Base-by-base conservation (phyloP, 1,139 yeast species). In the Debaryomyces subglobosus region DNA sequence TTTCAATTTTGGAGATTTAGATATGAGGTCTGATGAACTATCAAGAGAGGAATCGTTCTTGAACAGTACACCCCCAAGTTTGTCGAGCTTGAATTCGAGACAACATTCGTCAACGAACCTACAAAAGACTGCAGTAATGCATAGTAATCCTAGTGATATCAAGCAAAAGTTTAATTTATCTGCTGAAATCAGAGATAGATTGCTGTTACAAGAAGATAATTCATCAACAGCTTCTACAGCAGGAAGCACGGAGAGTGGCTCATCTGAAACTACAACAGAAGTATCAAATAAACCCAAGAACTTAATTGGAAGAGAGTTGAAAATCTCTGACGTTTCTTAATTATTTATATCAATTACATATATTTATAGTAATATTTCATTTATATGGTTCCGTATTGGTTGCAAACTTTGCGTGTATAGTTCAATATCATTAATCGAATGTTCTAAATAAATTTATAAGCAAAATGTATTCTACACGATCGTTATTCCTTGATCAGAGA, bases 1-100 rank as follows among this genome's bases (percentile, higher is more conserved):
- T 62, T 86, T 86, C 62, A 91, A 85, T 61, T 84, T 84, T 55
- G 89, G 85, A 1, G 86, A 83, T 47, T 65, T 75, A 40, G 77
- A 72, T 47, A 45, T 64, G 7, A 55, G 76, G 27, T 63, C 71
- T 4, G 68, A 64, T 46, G 63, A 63, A 39, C 46, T 70, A 21
- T 67, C 72, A 4, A 60, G 71, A 29, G 62, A 60, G 37, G 69
- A 68, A 44, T 65, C 72, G 8, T 62, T 56, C 40, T 48, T 70
- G 49, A 69, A 65, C 44, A 66, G 71, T 45, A 35, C 38, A 12
- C 38, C 38, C 5, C 38, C 38, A 4, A 35, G 43, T 12, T 56
- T 52, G 49, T 71, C 65, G 44, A 52, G 55, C 23, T 23, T 48
- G 12, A 47, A 59, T 8, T 69, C 77, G 1, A 62, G 65, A 47